phyloP scores from a whole-genome alignment of 331 rosid genomes.

The Ulmus americana region DNA sequence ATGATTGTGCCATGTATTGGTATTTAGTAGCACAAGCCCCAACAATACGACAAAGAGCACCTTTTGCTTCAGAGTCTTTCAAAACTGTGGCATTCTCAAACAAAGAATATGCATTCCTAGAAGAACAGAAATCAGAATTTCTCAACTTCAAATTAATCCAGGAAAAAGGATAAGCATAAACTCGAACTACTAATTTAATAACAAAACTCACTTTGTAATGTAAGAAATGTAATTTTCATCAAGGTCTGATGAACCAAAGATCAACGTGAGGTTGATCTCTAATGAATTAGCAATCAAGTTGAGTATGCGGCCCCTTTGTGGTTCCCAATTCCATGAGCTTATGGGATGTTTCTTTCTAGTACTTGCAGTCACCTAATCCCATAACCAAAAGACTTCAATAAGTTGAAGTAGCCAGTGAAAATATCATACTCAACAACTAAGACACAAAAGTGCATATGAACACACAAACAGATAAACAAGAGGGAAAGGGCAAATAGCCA shows the following conservation, averaged over 20 bases:
- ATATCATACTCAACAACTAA: slow-evolving; percentile 7
- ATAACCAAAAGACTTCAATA: slow-evolving; percentile 17
- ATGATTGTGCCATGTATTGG: slow-evolving; percentile 73
- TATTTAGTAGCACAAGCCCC: slow-evolving; percentile 90
- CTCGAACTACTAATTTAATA: not conserved
- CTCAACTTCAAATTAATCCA: slow-evolving; percentile 17
- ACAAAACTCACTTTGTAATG: slow-evolving; percentile 57
- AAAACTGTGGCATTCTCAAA: slow-evolving; percentile 60
- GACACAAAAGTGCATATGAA: not conserved
- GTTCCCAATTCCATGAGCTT: slow-evolving; percentile 89
- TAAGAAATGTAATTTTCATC: slow-evolving; percentile 77
- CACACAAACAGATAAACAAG: not conserved
- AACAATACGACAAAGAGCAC: slow-evolving; percentile 70
- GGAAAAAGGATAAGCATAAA: not conserved
- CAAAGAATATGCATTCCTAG: slow-evolving; percentile 63
- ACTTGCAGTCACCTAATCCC: slow-evolving; percentile 46
- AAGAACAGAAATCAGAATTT: slow-evolving; percentile 22
- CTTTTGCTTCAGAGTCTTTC: slow-evolving; percentile 68
- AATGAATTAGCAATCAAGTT: slow-evolving; percentile 78
- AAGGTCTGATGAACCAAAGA: slow-evolving; percentile 65
- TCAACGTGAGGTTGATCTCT: slow-evolving; percentile 71
- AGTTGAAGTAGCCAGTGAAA: not conserved
- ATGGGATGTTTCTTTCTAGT: slow-evolving; percentile 53
- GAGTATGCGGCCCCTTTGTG: slow-evolving; percentile 72
- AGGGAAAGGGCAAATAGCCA: slow-evolving; percentile 1